Evolutionary conservation across 164 flowering plant genomes (phyloP), one percentile per base, ranked within the genome.

Genomic region (Cinnamomum micranthum): DNA sequence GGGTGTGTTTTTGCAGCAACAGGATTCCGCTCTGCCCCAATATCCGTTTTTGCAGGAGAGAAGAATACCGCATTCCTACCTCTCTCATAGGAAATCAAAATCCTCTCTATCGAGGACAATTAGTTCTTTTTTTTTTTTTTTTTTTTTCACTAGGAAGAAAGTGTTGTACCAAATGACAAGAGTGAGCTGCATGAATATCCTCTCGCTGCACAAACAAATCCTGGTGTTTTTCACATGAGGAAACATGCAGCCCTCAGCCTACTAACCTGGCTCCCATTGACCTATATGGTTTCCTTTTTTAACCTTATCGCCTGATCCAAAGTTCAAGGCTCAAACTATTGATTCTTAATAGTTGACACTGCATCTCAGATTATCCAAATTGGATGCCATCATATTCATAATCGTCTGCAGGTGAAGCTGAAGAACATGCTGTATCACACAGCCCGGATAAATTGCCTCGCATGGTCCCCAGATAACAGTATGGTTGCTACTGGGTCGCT

Each of bases 401-500:
- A 35, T 35, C 50, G 23, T 27, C 76, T 84, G 78, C 93, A 94
- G 99, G 89, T 94, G 71, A 94, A 88, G 84, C 90, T 94, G 25
- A 92, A 92, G 82, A 94, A 96, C 82, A 94, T 96, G 97, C 76
- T 94, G 83, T 96, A 92, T 82, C 98, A 93, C 80, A 86, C 88
- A 62, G 97, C 99, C 2, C 92, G 98, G 23, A 89, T 96, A 81
- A 94, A 96, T 82, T 89, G 97, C 79, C 80, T 94, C 64, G 94
- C 98, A 62, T 94, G 99, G 99, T 96, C 97, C 69, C 97, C 95
- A 71, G 88, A 89, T 78, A 88, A 78, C 88, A 84, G 71, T 75
- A 85, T 84, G 92, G 87, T 96, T 71, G 98, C 98, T 24, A 94
- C 99, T 59, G 98, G 99, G 63, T 94, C 98, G 12, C 94, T 96